Evolutionary conservation across 768 basidiomycete genomes (phyloP), one percentile per base, ranked within the genome.

Genomic region (Phlegmacium glaucopus): DNA sequence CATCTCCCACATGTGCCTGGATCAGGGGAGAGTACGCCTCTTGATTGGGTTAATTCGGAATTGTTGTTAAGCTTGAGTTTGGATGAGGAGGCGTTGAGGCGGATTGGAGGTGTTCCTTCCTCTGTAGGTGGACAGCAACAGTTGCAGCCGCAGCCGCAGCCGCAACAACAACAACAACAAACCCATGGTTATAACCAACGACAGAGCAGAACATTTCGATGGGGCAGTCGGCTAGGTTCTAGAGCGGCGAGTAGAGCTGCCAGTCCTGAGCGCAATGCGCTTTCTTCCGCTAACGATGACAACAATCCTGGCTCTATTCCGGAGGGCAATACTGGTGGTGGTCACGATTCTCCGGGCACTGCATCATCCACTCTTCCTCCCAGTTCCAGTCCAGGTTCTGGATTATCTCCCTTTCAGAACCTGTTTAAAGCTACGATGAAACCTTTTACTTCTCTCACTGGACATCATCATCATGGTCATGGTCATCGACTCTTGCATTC

Each of bases 11-110:
- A 75, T 36, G 69, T 59, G 10, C 79, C 76, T 15, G 72, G 68
- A 12, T 61, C 77, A 16, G 72, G 69, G 43, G 55, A 66, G 36
- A 66, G 66, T 46, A 70, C 75, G 0, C 76, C 81, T 3, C 72
- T 89, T 44, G 84, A 89, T 44, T 90, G 87, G 82, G 80, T 91
- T 47, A 90, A 93, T 63, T 87, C 87, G 5, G 93, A 94, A 66
- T 76, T 95, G 3, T 70, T 94, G 42, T 70, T 85, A 35, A 62
- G 62, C 34, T 58, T 67, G 45, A 64, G 55, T 22, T 22, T 22
- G 22, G 22, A 22, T 50, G 54, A 55, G 7, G 44, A 49, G 6
- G 48, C 53, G 6, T 49, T 59, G 11, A 53, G 47, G 35, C 45
- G 18, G 50, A 40, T 42, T 44, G 16, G 40, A 7, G 25, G 40